Conservation (phyloP, 495 filamentous ascomycete species). For the Hypoxylon perforatum region DNA sequence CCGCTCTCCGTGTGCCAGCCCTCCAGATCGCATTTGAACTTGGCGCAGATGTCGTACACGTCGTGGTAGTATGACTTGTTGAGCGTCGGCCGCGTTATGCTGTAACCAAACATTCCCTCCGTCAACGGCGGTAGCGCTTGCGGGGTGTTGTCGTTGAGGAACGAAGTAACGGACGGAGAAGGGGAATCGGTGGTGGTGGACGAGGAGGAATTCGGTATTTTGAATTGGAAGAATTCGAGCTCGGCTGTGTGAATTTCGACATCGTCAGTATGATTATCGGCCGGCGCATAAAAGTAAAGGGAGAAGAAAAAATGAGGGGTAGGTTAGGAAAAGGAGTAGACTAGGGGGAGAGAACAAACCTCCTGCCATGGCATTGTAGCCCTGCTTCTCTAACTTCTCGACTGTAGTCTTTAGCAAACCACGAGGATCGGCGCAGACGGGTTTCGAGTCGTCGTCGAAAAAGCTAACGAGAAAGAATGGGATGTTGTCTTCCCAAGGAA, state of each 20-base stretch:
- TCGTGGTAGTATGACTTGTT: constrained; percentile 96
- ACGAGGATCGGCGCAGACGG: constrained; percentile 84
- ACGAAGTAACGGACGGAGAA: constrained; percentile 70
- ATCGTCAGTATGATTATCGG: constrained; percentile 15
- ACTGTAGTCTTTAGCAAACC: constrained; percentile 75
- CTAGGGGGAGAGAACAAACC: constrained; percentile 64
- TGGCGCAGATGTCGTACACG: constrained; percentile 83
- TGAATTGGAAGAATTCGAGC: constrained; percentile 97
- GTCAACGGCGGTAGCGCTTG: constrained; percentile 80
- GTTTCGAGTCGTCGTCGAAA: constrained; percentile 76
- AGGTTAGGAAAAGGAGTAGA: not conserved
- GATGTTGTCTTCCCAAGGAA: constrained; percentile 93
- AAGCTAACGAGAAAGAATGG: constrained; percentile 96
- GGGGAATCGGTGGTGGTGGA: constrained; percentile 66
- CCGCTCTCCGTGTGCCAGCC: constrained; percentile 98
- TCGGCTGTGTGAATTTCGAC: constrained; percentile 69
- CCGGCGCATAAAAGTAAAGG: not conserved
- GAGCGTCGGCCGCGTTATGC: constrained; percentile 88
- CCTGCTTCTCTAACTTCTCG: constrained; percentile 72
- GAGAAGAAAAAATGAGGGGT: not conserved
- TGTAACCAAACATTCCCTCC: constrained; percentile 99
- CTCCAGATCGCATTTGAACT: constrained; percentile 86
- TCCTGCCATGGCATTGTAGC: constrained; percentile 89
- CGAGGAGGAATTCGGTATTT: constrained; percentile 64
- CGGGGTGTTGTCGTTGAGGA: constrained; percentile 77